Conservation (phyloP, 179 eudicot species). For the Sideroxylon spinosum region DNA sequence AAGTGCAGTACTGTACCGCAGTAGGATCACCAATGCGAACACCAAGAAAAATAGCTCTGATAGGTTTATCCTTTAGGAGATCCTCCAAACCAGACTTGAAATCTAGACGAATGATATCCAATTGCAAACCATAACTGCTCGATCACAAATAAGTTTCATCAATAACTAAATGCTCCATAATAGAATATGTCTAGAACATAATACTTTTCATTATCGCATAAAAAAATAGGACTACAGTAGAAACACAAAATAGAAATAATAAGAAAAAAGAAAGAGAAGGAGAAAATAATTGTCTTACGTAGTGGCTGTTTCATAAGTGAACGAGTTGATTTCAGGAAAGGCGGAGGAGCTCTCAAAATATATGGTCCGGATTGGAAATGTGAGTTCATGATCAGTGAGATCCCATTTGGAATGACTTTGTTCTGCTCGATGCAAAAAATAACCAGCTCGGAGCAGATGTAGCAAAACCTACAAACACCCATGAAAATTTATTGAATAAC, state of each 20-base stretch:
- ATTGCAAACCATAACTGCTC: slow-evolving; percentile 66
- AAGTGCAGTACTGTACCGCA: slow-evolving; percentile 52
- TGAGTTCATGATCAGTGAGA: slow-evolving; percentile 24
- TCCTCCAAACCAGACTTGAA: slow-evolving; percentile 90
- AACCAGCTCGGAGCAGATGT: slow-evolving; percentile 90
- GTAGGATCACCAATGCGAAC: slow-evolving; percentile 98
- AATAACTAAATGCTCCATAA: slow-evolving; percentile 2
- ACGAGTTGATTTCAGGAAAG: slow-evolving; percentile 89
- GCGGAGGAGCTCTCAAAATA: slow-evolving; percentile 81
- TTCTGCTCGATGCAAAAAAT: slow-evolving; percentile 58
- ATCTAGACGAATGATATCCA: slow-evolving; percentile 86
- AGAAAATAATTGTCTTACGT: slow-evolving; percentile 37
- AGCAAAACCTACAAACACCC: slow-evolving; percentile 60
- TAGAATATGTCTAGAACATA: neutral
- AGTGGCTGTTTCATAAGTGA: slow-evolving; percentile 82
- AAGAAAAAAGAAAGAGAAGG: neutral
- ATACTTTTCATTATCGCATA: neutral
- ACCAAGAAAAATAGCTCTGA: slow-evolving; percentile 91
- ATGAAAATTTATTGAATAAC: neutral
- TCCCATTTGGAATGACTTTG: slow-evolving; percentile 31
- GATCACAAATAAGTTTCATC: slow-evolving; percentile 10
- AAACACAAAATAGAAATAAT: neutral
- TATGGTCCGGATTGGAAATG: slow-evolving; percentile 78
- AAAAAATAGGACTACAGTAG: neutral
- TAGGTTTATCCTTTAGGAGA: slow-evolving; percentile 65